Evolutionary conservation across 495 filamentous ascomycete species (phyloP).

Genomic region (Penicillium roqueforti): DNA sequence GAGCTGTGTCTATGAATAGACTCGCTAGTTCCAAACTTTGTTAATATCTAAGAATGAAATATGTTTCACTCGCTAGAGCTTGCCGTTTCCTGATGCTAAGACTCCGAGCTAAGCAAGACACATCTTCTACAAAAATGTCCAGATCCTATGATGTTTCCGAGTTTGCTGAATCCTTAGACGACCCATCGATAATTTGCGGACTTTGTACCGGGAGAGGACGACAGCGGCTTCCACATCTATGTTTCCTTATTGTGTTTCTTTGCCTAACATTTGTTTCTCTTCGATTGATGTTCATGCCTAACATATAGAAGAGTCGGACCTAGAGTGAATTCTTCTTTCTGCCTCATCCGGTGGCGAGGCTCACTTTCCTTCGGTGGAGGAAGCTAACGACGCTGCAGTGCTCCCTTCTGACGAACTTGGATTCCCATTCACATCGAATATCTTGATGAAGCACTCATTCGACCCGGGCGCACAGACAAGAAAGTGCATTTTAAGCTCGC

Average conservation of each 20-base stretch:
- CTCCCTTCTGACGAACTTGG: not conserved
- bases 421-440: too few species aligned
- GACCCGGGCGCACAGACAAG: too few species aligned
- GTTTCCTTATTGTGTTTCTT: not conserved
- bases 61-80: not conserved
- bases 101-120: not conserved
- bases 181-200: not conserved
- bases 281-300: not conserved
- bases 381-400: not conserved
- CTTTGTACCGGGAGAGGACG: not conserved
- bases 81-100: not conserved
- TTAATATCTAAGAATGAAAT: not conserved
- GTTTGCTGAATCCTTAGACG: not conserved
- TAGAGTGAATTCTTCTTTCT: not conserved
- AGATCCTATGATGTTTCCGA: not conserved
- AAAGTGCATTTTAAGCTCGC: too few species aligned
- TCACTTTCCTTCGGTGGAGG: not conserved
- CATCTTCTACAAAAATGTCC: not conserved
- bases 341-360: not conserved
- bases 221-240: conserved; percentile 3
- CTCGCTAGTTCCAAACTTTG: not conserved
- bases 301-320: not conserved
- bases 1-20: not conserved
- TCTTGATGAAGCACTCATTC: too few species aligned
- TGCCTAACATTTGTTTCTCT: not conserved